Evolutionary conservation across 768 basidiomycete genomes (phyloP), one percentile per base, ranked within the genome.

Genomic region (Agaricus blazei): DNA sequence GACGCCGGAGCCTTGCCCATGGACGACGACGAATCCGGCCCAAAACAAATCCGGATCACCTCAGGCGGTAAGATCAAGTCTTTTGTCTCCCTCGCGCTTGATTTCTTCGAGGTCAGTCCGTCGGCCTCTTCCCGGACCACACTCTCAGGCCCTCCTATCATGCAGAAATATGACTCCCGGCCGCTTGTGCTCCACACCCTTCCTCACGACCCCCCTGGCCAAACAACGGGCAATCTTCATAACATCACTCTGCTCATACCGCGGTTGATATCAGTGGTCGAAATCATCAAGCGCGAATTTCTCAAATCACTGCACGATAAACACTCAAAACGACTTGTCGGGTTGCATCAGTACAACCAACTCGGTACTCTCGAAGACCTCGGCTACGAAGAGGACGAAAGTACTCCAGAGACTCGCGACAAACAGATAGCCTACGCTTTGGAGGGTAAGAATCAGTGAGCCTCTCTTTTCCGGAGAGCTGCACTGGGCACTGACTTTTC

Each of bases 271-370:
- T 82, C 85, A 0, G 87, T 91, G 3, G 84, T 83, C 0, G 92
- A 95, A 68, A 89, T 93, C 54, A 81, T 92, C 62, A 93, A 93
- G 64, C 81, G 92, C 27, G 88, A 92, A 64, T 92, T 83, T 63
- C 58, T 89, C 52, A 82, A 82, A 53, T 65, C 64, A 14, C 70
- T 86, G 5, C 76, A 77, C 41, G 60, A 67, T 19, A 77, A 69
- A 11, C 67, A 62, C 36, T 75, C 73, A 2, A 66, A 68, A n/a
- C 71, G 73, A 43, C 64, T 72, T 27, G 66, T 68, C 3, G 89
- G 89, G 3, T 67, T 92, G 34, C 80, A 89, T 63, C 90, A 92
- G 64, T 91, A 90, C 70, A 92, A 90, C 59, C 78, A 87, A 52
- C 68, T 90, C 9, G 80, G 82, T 0, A 78, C 63, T 42, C 67